Conservation (phyloP, 345 rosid species). For the Lenwebbia sp. region DNA sequence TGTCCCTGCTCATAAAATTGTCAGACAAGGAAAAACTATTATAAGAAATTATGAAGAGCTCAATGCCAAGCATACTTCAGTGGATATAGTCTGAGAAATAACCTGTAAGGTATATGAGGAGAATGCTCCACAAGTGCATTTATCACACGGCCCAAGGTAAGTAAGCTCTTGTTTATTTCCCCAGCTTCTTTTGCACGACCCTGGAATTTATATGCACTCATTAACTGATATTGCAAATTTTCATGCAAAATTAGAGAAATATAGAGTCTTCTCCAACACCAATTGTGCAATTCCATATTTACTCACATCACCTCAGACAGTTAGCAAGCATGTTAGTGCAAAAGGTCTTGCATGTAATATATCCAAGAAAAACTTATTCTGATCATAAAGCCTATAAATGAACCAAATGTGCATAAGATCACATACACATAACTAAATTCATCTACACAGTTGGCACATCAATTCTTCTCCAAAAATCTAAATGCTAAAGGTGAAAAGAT, state of each 20-base stretch:
- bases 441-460: not conserved
- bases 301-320: not conserved
- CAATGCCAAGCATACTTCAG: not conserved
- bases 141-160: constrained; percentile 90
- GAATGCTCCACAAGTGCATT: constrained; percentile 98
- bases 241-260: not conserved
- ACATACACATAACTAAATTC: not conserved
- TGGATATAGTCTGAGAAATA: not conserved
- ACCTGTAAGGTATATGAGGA: constrained; percentile 94
- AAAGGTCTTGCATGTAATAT: not conserved
- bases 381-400: not conserved
- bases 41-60: not conserved
- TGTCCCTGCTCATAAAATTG: constrained; percentile 44
- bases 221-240: not conserved
- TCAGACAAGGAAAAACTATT: not conserved
- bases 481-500: not conserved
- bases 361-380: not conserved
- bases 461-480: not conserved
- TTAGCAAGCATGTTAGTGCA: not conserved
- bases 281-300: not conserved
- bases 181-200: constrained; percentile 98
- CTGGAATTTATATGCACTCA: constrained; percentile 9
- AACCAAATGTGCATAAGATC: not conserved
- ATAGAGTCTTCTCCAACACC: not conserved
- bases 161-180: constrained; percentile 94